Base-by-base conservation (phyloP, 495 filamentous ascomycete species). In the Rostrohypoxylon terebratum region DNA sequence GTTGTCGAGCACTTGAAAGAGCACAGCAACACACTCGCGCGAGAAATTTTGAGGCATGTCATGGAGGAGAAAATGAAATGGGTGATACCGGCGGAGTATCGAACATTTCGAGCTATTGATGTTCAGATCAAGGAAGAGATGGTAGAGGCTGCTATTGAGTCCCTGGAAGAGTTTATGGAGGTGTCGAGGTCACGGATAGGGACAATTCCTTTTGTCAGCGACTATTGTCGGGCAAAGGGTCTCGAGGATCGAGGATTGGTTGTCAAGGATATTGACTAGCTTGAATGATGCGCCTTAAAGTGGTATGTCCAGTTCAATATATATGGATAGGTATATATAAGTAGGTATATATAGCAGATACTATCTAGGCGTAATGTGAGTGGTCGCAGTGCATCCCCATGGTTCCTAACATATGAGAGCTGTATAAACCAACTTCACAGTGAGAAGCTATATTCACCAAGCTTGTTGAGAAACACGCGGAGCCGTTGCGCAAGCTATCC, bases 61-160 rank as follows among this genome's bases (percentile, higher is more conserved):
- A 72, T 72, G 8, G 57, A 50, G 23, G 69, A 72, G 44, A 72
- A 66, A 18, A 5, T 66, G 1, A n/a, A 36, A 4, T 72, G 50
- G 48, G 38, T 67, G 28, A 72, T 72, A 25, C 69, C 59, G n/a
- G 50, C 50, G 0, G 69, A 72, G 59, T 40, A 45, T 14, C 45
- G 63, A 31, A 63, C 63, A 7, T 72, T 72, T 25, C 58, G 69
- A 20, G 63, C 50, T 4, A 59, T 72, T 11, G 40, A 72, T 13
- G 31, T 72, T 31, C 63, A 72, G 31, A 63, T 72, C 34, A 72
- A 45, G 14, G 50, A 67, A 42, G 51, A 28, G 21, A 67, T 67
- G 63, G 31, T 33, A 16, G 68, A 58, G 11, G 68, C 68, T 13
- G 68, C 68, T 11, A 66, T 71, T n/a, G 68, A 66, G 40, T 71